A percentile compares a stretch with the other conserved stretches of the same genome.
These are phyloP conservation scores for Croton setiger DNA, from an alignment of 441 rosid genomes.

Conservation along the genomic window DNA sequence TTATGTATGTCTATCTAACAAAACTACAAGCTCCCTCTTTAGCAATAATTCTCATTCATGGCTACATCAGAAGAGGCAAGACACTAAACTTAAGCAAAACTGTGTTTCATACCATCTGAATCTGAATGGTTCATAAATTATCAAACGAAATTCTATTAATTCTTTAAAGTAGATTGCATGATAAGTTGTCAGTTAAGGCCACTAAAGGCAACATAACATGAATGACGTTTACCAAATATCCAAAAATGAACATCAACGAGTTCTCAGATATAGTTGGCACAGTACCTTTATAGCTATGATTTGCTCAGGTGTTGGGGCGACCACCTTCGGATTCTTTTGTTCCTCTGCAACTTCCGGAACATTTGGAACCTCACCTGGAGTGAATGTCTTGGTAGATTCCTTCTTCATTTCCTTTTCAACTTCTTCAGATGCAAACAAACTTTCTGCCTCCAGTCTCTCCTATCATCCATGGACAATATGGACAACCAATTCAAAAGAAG, in stretches of 20 bases:
- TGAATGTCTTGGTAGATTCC: slow-evolving; percentile 47
- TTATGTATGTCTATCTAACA: background rate
- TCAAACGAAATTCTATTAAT: background rate
- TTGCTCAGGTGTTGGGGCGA: slow-evolving; percentile 92
- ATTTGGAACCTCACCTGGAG: slow-evolving; percentile 55
- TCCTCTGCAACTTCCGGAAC: slow-evolving; percentile 53
- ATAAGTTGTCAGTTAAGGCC: background rate
- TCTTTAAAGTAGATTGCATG: background rate
- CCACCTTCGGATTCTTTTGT: slow-evolving; percentile 59
- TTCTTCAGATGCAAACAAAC: slow-evolving; percentile 82
- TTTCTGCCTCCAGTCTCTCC: slow-evolving; percentile 91
- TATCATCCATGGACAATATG: slow-evolving; percentile 31
- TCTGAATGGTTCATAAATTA: background rate
- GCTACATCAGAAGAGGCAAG: background rate
- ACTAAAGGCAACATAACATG: background rate
- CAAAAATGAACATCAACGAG: background rate
- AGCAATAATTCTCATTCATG: background rate
- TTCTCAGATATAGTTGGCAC: slow-evolving; percentile 14
- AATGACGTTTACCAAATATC: background rate
- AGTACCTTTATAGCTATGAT: slow-evolving; percentile 92
- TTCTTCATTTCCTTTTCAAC: slow-evolving; percentile 79
- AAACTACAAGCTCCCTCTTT: too few species aligned
- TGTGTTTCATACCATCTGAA: background rate
- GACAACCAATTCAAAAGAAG: slow-evolving; percentile 8
- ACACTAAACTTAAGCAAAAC: background rate